phyloP scores from a whole-genome alignment of 2,329 filamentous ascomycete genomes.

The Proliferodiscus dingleyae region DNA sequence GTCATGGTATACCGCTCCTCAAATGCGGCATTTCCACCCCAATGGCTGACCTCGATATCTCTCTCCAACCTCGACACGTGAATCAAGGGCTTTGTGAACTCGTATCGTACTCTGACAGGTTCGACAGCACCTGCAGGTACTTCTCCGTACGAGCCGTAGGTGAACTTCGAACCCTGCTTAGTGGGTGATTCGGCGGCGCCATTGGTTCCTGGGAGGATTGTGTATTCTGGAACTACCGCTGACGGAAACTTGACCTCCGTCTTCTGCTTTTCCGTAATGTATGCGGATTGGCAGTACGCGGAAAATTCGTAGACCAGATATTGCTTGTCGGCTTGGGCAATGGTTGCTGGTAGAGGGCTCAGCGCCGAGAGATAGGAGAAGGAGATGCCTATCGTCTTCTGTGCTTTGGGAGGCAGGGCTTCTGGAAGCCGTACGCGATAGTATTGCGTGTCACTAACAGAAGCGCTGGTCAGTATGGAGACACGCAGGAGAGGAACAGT shows the following conservation, averaged over 20 bases:
- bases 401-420: conserved; percentile 68
- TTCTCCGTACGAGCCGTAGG: conserved; percentile 84
- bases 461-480: conserved; percentile 12
- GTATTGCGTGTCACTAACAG: conserved; percentile 65
- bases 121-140: conserved; percentile 71
- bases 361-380: conserved; percentile 80
- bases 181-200: conserved; percentile 60
- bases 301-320: conserved; percentile 84
- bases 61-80: conserved; percentile 77
- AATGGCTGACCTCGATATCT: conserved; percentile 93
- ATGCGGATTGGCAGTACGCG: conserved; percentile 77
- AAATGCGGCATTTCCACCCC: conserved; percentile 93
- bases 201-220: conserved; percentile 59
- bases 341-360: conserved; percentile 71
- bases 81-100: conserved; percentile 88
- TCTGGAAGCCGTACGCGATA: conserved; percentile 75
- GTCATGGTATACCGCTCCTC: conserved; percentile 89
- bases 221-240: conserved; percentile 78
- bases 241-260: conserved; percentile 89
- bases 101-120: conserved; percentile 77
- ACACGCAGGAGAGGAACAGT: neutral
- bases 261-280: conserved; percentile 87
- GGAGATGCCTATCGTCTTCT: conserved; percentile 82
- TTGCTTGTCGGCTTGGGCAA: conserved; percentile 81
- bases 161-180: conserved; percentile 80